Percentiles rank a stretch among this genome's conserved stretches.
These are phyloP conservation scores for Diplodia scrobiculata DNA, from an alignment of 2,329 filamentous ascomycete genomes.

Conservation along the genomic window DNA sequence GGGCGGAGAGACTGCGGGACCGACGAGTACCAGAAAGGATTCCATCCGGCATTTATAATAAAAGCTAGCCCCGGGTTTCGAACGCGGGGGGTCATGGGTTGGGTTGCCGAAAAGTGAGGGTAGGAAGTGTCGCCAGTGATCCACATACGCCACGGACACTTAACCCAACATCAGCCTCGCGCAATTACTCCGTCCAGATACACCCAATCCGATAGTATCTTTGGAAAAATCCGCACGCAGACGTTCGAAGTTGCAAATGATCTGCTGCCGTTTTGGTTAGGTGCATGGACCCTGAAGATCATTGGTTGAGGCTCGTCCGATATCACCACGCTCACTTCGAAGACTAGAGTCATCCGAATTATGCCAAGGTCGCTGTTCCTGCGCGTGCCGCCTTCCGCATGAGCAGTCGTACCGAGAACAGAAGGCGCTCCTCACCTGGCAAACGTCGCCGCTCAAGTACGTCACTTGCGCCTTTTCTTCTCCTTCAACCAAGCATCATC, in stretches of 20 bases:
- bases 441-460: neutral
- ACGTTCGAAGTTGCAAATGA: neutral
- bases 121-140: neutral
- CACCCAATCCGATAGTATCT: neutral
- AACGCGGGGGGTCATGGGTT: neutral
- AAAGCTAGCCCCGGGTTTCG: neutral
- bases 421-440: neutral
- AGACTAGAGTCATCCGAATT: too few species aligned
- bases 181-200: neutral
- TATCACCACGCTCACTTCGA: too few species aligned
- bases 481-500: neutral
- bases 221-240: neutral
- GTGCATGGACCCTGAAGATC: neutral
- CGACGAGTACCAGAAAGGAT: neutral
- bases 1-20: neutral
- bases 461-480: neutral
- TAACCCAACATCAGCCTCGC: neutral
- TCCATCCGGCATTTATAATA: too few species aligned
- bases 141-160: neutral
- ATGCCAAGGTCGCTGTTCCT: neutral
- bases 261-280: neutral
- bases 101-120: neutral
- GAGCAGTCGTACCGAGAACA: neutral
- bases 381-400: neutral
- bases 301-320: neutral